These are phyloP conservation scores for Wallacemonas collosoma DNA, from an alignment of 208 protist species.

Conservation along the genomic window DNA sequence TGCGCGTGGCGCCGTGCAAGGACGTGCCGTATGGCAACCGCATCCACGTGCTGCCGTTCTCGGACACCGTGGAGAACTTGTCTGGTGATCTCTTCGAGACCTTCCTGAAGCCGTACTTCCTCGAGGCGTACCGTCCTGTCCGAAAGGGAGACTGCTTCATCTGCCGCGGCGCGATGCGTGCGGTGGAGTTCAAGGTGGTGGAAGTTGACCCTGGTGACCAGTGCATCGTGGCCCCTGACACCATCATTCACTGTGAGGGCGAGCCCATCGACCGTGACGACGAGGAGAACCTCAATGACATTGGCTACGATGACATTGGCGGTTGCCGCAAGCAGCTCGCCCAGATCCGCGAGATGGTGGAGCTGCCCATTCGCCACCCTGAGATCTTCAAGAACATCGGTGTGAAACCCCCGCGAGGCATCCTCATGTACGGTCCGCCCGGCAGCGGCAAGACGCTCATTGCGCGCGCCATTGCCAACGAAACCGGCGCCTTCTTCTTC, in stretches of 20 bases:
- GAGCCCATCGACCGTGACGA: constrained; percentile 99
- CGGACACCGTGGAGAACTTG: constrained; percentile 99
- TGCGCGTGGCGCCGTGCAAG: constrained; percentile 95
- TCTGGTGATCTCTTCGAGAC: constrained; percentile 99
- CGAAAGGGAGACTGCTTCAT: constrained; percentile 99
- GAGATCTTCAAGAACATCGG: constrained; percentile 99
- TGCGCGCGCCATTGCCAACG: constrained; percentile 99
- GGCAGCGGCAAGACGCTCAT: constrained; percentile 99
- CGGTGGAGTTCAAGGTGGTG: constrained; percentile 99
- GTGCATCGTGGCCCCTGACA: constrained; percentile 99
- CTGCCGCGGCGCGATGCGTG: constrained; percentile 96
- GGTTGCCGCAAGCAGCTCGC: constrained; percentile 98
- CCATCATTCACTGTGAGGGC: constrained; percentile 99
- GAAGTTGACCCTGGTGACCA: constrained; percentile 98
- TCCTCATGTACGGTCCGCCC: constrained; percentile 99
- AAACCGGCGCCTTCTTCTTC: constrained; percentile 99
- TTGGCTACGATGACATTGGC: constrained; percentile 99
- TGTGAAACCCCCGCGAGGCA: constrained; percentile 96
- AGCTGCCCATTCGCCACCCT: constrained; percentile 99
- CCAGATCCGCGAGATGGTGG: constrained; percentile 99
- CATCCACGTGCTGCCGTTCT: constrained; percentile 99
- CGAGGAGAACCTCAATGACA: constrained; percentile 96
- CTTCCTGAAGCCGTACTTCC: constrained; percentile 99
- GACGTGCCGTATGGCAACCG: constrained; percentile 98
- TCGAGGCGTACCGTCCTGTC: constrained; percentile 99